These are phyloP conservation scores for Chrysoporthe deuterocubensis DNA, from an alignment of 2,329 filamentous ascomycete species.

Conservation along the genomic window DNA sequence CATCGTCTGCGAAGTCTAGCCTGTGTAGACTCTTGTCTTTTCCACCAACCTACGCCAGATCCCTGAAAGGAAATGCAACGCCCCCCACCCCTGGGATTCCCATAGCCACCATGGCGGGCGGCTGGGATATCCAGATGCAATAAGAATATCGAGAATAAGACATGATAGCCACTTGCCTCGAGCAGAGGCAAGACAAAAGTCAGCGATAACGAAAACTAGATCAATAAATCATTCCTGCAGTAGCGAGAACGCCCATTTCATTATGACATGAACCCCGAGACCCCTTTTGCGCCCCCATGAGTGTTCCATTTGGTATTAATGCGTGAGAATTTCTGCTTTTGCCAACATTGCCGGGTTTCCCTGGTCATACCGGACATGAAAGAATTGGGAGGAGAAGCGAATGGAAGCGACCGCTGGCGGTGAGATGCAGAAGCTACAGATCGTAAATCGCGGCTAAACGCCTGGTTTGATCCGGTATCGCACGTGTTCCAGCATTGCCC, in stretches of 20 bases:
- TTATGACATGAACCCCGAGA: not conserved
- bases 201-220: not conserved
- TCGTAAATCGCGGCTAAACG: not conserved
- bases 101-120: not conserved
- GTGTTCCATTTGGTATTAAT: constrained; percentile 2
- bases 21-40: not conserved
- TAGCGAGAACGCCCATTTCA: not conserved
- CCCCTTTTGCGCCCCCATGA: constrained; percentile 3
- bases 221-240: not conserved
- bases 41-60: not conserved
- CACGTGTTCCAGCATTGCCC: not conserved
- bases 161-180: not conserved
- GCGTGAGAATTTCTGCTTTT: not conserved
- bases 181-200: not conserved
- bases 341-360: constrained; percentile 2
- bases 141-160: not conserved
- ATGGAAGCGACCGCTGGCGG: not conserved
- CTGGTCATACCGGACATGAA: constrained; percentile 8
- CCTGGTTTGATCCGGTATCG: not conserved
- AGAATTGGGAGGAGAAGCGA: not conserved
- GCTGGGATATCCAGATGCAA: not conserved
- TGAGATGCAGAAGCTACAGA: constrained; percentile 2
- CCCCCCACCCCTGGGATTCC: not conserved
- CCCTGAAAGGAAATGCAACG: not conserved
- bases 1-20: not conserved